Conservation (phyloP, 768 basidiomycete species). For the Phylloporus scabripes region DNA sequence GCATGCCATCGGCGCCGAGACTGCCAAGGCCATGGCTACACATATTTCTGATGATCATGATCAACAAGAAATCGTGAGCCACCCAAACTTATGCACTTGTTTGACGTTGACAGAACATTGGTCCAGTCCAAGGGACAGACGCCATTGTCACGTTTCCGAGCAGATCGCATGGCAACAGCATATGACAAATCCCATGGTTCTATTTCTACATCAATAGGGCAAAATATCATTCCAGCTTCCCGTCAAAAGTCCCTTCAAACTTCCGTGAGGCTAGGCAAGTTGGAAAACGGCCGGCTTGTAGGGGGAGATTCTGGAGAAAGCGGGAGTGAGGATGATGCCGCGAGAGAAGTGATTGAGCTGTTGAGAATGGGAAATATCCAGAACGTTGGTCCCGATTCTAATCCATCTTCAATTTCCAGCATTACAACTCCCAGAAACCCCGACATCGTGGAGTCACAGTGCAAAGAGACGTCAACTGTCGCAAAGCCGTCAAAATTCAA, state of each 20-base stretch:
- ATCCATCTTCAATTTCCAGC: slow-evolving; percentile 3
- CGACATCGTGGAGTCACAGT: neutral
- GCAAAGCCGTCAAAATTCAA: slow-evolving; percentile 46
- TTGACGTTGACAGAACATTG: neutral
- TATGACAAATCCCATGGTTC: slow-evolving; percentile 39
- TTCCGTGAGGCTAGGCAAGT: slow-evolving; percentile 51
- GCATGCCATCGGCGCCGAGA: slow-evolving; percentile 47
- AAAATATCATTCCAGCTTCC: slow-evolving; percentile 39
- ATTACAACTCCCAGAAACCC: neutral
- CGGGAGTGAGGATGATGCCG: slow-evolving; percentile 45
- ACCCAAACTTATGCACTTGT: slow-evolving; percentile 1
- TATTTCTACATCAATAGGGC: slow-evolving; percentile 37
- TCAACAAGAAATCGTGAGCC: slow-evolving; percentile 41
- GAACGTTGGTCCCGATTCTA: slow-evolving; percentile 47
- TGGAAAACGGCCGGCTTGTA: slow-evolving; percentile 46
- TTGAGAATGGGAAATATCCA: slow-evolving; percentile 47
- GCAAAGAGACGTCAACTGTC: neutral
- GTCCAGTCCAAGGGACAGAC: slow-evolving; percentile 42
- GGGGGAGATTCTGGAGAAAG: slow-evolving; percentile 49
- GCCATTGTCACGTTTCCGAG: slow-evolving; percentile 60
- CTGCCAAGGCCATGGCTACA: slow-evolving; percentile 45
- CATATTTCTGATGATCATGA: slow-evolving; percentile 42
- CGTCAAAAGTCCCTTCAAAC: slow-evolving; percentile 44
- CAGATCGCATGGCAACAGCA: slow-evolving; percentile 46
- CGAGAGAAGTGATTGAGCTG: slow-evolving; percentile 49